phyloP scores from a whole-genome alignment of 1,284 basidiomycete species.

The Sanghuangporus baumii region DNA sequence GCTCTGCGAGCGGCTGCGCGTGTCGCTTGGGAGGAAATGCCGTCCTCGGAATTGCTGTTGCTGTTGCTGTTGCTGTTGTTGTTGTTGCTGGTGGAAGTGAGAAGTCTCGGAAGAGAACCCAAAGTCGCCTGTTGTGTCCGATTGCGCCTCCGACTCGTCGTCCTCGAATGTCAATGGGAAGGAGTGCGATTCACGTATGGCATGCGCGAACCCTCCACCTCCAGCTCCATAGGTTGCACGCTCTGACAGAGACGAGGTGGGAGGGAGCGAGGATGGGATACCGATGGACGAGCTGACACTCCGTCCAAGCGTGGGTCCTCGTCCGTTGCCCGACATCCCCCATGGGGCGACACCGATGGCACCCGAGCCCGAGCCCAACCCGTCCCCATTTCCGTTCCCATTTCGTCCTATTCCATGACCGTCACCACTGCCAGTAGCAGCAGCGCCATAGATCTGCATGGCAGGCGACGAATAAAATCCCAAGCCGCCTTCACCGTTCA shows the following conservation, averaged over 20 bases:
- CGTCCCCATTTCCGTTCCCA: not conserved
- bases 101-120: not conserved
- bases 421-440: not conserved
- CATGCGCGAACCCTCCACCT: slow-evolving; percentile 46
- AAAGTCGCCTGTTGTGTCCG: slow-evolving; percentile 27
- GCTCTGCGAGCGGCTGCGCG: slow-evolving; percentile 70
- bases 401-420: not conserved
- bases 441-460: slow-evolving; percentile 32
- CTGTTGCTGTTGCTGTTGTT: not conserved
- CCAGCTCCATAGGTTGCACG: slow-evolving; percentile 36
- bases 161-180: slow-evolving; percentile 68
- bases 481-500: slow-evolving; percentile 30
- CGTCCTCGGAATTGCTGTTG: slow-evolving; percentile 25
- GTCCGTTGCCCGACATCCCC: slow-evolving; percentile 20
- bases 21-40: slow-evolving; percentile 42
- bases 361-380: slow-evolving; percentile 22
- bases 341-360: slow-evolving; percentile 39
- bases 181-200: slow-evolving; percentile 54
- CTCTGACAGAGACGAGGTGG: slow-evolving; percentile 59
- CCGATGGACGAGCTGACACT: slow-evolving; percentile 15
- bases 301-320: slow-evolving; percentile 1
- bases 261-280: slow-evolving; percentile 14
- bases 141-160: slow-evolving; percentile 58
- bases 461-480: slow-evolving; percentile 46
- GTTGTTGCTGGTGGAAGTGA: too few relatives aligned